phyloP scores from a whole-genome alignment of 257 asterid species.

The Oldenlandia corymbosa region DNA sequence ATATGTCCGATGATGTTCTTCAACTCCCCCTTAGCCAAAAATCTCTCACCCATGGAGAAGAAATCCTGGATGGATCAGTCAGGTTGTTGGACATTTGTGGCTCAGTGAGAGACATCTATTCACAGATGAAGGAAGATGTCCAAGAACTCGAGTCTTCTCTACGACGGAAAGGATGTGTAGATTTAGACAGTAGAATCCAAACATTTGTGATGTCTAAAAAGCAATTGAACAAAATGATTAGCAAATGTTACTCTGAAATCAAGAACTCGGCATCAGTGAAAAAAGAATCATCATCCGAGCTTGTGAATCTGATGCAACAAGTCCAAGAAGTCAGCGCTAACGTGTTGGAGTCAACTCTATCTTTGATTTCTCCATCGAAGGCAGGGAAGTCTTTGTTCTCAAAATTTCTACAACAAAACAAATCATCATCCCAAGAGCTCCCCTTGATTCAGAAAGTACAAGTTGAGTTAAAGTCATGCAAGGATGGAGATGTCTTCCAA shows the following conservation, averaged over 20 bases:
- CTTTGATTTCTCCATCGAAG: slow-evolving; percentile 14
- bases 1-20: slow-evolving; percentile 21
- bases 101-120: slow-evolving; percentile 17
- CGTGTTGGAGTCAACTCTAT: slow-evolving; percentile 19
- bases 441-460: not conserved
- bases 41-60: slow-evolving; percentile 13
- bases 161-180: slow-evolving; percentile 22
- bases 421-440: not conserved
- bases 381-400: slow-evolving; percentile 28
- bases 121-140: slow-evolving; percentile 24
- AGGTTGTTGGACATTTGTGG: slow-evolving; percentile 27
- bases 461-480: not conserved
- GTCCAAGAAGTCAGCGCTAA: slow-evolving; percentile 17
- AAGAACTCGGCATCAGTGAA: slow-evolving; percentile 8
- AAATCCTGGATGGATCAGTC: slow-evolving; percentile 26
- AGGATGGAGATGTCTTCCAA: not conserved
- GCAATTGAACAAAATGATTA: slow-evolving; percentile 15
- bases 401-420: slow-evolving; percentile 20
- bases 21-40: slow-evolving; percentile 33
- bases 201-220: slow-evolving; percentile 23
- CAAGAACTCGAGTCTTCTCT: slow-evolving; percentile 31
- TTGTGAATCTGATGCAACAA: slow-evolving; percentile 13
- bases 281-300: not conserved
- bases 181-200: not conserved
- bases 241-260: slow-evolving; percentile 22